phyloP scores from a whole-genome alignment of 2,329 filamentous ascomycete species.

The Colletotrichum sp. region DNA sequence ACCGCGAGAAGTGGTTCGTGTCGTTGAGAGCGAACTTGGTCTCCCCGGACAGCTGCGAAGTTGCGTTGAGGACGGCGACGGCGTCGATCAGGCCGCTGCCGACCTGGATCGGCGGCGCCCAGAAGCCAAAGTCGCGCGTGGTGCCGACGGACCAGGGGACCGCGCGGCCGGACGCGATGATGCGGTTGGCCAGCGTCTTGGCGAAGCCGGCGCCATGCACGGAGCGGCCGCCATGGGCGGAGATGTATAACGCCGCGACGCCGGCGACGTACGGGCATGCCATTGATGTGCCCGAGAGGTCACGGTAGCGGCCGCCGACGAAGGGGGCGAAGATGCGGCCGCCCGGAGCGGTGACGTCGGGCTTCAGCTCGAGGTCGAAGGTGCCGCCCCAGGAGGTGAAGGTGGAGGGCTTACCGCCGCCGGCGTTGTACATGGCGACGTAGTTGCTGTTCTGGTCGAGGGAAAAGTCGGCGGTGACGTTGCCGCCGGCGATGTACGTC shows the following conservation, averaged over 20 bases:
- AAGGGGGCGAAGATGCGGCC: constrained; percentile 56
- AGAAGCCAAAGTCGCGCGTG: constrained; percentile 24
- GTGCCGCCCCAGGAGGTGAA: constrained; percentile 44
- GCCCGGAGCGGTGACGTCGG: constrained; percentile 55
- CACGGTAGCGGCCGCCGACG: constrained; percentile 46
- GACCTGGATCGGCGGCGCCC: constrained; percentile 41
- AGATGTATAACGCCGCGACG: constrained; percentile 50
- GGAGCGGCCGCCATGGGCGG: constrained; percentile 44
- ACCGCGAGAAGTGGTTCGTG: constrained; percentile 37
- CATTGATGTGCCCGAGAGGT: constrained; percentile 62
- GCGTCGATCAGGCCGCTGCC: constrained; percentile 45
- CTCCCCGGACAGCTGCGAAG: constrained; percentile 38
- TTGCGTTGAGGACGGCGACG: neutral
- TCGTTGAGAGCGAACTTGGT: constrained; percentile 46
- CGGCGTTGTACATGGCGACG: constrained; percentile 16
- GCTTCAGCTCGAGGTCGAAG: constrained; percentile 56
- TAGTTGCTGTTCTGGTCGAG: constrained; percentile 3
- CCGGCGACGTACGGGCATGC: constrained; percentile 59
- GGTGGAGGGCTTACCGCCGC: constrained; percentile 46
- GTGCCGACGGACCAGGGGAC: constrained; percentile 14
- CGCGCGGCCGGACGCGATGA: constrained; percentile 16
- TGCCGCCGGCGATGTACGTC: constrained; percentile 30
- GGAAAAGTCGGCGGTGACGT: constrained; percentile 33
- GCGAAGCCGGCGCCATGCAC: constrained; percentile 30
- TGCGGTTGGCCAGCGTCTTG: constrained; percentile 15